Conservation (phyloP, 2,329 filamentous ascomycete species). For the Calcarisporium arbuscula region DNA sequence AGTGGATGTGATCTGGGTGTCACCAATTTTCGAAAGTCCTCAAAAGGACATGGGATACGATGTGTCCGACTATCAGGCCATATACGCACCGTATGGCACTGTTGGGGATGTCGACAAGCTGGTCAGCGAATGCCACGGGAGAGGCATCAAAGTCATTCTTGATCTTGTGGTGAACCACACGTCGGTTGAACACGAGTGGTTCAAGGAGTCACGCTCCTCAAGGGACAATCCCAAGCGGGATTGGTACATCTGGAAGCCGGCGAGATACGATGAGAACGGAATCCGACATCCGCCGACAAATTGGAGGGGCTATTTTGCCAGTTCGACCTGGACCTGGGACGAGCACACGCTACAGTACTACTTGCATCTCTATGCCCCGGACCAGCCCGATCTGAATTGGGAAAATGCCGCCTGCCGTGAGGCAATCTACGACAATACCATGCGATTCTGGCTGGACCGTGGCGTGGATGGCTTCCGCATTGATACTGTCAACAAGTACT, state of each 20-base stretch:
- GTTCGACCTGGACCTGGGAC: conserved; percentile 48
- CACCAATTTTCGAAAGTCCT: too few species aligned
- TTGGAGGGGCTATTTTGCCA: conserved; percentile 41
- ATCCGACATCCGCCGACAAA: conserved; percentile 54
- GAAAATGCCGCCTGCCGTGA: conserved; percentile 59
- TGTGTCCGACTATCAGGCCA: too few species aligned
- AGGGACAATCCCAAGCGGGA: conserved; percentile 47
- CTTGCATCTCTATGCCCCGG: conserved; percentile 56
- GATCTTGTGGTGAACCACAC: conserved; percentile 73
- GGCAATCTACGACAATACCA: conserved; percentile 59
- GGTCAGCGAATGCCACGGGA: conserved; percentile 50
- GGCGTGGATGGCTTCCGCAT: conserved; percentile 61
- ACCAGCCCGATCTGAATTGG: conserved; percentile 76
- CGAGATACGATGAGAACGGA: conserved; percentile 46
- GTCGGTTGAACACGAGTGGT: conserved; percentile 48
- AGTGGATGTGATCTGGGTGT: conserved; percentile 55
- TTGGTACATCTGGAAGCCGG: conserved; percentile 61
- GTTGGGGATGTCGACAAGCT: too few species aligned
- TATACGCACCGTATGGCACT: too few species aligned
- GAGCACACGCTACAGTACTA: conserved; percentile 47
- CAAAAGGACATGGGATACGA: too few species aligned
- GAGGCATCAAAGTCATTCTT: conserved; percentile 61
- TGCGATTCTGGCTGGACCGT: conserved; percentile 68
- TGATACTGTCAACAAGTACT: conserved; percentile 63
- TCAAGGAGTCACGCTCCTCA: conserved; percentile 45